Conservation (phyloP, 805 yeast species). For the Metschnikowia orientalis region DNA sequence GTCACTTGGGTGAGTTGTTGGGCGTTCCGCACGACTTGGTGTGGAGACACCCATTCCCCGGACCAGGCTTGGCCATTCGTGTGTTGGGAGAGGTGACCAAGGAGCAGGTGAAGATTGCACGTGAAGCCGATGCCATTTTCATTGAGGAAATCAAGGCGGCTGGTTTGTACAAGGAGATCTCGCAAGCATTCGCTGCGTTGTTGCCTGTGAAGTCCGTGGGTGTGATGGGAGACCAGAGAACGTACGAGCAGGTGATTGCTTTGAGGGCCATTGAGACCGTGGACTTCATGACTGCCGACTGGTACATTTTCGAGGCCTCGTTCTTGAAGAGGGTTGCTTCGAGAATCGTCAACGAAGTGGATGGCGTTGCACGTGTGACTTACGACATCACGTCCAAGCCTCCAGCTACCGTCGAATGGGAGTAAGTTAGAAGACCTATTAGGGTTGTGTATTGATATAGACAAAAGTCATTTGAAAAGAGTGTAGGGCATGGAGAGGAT, state of each 20-base stretch:
- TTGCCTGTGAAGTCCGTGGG: slow-evolving; percentile 98
- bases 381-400: slow-evolving; percentile 99
- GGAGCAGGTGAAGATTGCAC: slow-evolving; percentile 90
- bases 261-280: slow-evolving; percentile 96
- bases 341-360: slow-evolving; percentile 96
- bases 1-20: slow-evolving; percentile 89
- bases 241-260: slow-evolving; percentile 98
- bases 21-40: slow-evolving; percentile 96
- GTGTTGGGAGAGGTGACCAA: slow-evolving; percentile 95
- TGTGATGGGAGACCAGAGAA: slow-evolving; percentile 99
- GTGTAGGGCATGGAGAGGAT: neutral
- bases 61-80: slow-evolving; percentile 99
- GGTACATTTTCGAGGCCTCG: slow-evolving; percentile 89
- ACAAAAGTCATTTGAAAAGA: too few relatives aligned
- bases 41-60: slow-evolving; percentile 99
- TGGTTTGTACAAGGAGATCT: slow-evolving; percentile 86
- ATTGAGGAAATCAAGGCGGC: slow-evolving; percentile 93
- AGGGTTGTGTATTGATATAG: slow-evolving; percentile 5
- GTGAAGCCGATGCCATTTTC: slow-evolving; percentile 94
- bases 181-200: slow-evolving; percentile 97
- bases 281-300: slow-evolving; percentile 99
- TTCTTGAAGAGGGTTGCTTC: slow-evolving; percentile 92
- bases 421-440: too few relatives aligned
- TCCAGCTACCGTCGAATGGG: slow-evolving; percentile 99
- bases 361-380: slow-evolving; percentile 98